Evolutionary conservation across 805 yeast species (phyloP), one percentile per base, ranked within the genome.

Genomic region (Barnettozyma wickerhamii): DNA sequence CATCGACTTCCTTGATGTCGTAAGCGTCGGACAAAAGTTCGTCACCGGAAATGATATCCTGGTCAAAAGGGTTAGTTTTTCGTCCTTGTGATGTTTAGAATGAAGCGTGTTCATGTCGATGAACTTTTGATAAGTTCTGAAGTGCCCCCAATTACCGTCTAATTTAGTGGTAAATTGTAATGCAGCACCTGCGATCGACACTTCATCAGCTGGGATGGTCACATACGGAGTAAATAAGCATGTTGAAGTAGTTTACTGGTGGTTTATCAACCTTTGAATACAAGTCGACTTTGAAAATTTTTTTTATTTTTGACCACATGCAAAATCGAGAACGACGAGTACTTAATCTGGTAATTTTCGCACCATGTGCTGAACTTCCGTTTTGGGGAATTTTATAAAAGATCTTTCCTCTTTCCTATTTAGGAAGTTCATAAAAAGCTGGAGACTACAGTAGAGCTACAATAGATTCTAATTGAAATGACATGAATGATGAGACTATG

Each of bases 11-110:
- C 65, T 74, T 82, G 68, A 78, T 64, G 71, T 87, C 95, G 80
- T 90, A 93, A 64, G 99, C 99, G 66, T 90, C 97, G 53, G 99
- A 93, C 72, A 91, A 75, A 62, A 85, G 75, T 79, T 91, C 99
- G 77, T 91, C 99, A 65, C 84, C 86, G 55, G 97, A 84, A 72
- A 91, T 67, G 68, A 89, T 71, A 75, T 91, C 99, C 71, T 75
- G 68, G 70, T 47, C 65, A 61, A 70, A 69, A 13, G 19, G 45
- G 49, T 39, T 20, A 14, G 10, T 4, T 14, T 10, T 15, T 14
- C 18, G 20, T 30, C 19, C 7, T 10, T 19, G 10, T 23, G 27
- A 18, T 1, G 9, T 7, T 10, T 6, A 29, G n/a, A 29, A 12
- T 15, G n/a, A 14, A 7, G 15, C 15, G 17, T 15, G 29, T 23